Evolutionary conservation across 140 eudicot genomes (phyloP).

Genomic region (Flaveria floridana): DNA sequence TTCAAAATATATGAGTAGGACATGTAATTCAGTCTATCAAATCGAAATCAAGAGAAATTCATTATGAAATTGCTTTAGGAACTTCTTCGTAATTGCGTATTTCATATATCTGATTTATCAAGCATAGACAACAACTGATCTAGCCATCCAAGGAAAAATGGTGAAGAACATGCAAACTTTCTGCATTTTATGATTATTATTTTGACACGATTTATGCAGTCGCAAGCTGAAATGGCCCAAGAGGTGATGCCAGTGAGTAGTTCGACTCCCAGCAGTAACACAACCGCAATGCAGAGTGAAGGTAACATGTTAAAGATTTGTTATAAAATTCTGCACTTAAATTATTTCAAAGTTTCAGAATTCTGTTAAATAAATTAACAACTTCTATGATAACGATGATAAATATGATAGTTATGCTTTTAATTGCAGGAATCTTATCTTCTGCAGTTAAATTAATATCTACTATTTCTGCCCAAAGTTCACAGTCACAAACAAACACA

Average conservation of each 20-base stretch:
- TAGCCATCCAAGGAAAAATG: no score
- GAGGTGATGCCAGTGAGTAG: constrained; percentile 6
- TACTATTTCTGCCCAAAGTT: constrained; percentile 6
- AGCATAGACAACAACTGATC: no score
- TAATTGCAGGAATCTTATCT: constrained; percentile 22
- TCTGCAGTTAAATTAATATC: constrained; percentile 1
- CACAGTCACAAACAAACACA: constrained; percentile 1
- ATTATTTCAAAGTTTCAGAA: not conserved
- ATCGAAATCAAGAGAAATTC: no score
- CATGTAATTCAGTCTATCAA: not conserved
- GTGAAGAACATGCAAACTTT: no score
- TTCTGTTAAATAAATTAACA: not conserved
- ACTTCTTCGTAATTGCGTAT: no score
- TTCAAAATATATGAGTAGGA: not conserved
- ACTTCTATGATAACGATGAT: not conserved
- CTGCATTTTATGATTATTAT: not conserved
- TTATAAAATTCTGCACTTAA: not conserved
- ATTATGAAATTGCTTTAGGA: no score
- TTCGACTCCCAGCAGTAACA: not conserved
- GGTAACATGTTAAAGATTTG: constrained; percentile 17
- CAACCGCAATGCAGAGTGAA: constrained; percentile 14
- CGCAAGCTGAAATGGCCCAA: not conserved
- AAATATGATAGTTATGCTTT: not conserved
- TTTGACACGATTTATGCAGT: constrained; percentile 21
- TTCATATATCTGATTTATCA: no score